Conservation (phyloP, 495 filamentous ascomycete species). For the Xylaria telfairii region DNA sequence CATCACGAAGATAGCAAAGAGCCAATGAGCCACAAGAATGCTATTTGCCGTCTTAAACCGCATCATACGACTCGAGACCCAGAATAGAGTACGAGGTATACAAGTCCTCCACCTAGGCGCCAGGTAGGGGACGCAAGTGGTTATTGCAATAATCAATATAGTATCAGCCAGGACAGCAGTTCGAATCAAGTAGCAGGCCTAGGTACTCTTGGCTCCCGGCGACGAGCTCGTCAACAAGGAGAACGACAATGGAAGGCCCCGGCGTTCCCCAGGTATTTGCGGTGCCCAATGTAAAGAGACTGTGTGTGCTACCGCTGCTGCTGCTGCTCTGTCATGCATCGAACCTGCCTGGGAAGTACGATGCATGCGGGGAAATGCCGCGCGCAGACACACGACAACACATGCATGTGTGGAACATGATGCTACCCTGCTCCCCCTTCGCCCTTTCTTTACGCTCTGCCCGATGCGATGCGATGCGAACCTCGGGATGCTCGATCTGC, state of each 20-base stretch:
- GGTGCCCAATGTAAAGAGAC: neutral
- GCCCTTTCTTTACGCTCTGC: neutral
- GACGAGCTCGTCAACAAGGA: neutral
- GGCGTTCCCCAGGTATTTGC: neutral
- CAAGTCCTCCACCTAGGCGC: neutral
- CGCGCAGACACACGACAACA: slow-evolving; percentile 18
- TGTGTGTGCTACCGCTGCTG: neutral
- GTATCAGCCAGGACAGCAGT: neutral
- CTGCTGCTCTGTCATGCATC: slow-evolving; percentile 12
- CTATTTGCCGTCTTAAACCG: neutral
- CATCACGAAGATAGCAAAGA: neutral
- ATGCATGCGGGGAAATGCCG: slow-evolving; percentile 22
- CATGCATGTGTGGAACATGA: slow-evolving; percentile 19
- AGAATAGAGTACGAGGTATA: neutral
- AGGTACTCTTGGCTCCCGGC: neutral
- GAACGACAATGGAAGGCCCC: neutral
- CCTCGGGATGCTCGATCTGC: slow-evolving; percentile 13
- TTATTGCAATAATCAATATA: neutral
- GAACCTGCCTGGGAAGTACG: neutral
- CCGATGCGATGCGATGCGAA: neutral
- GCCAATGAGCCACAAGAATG: neutral
- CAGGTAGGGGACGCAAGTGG: neutral
- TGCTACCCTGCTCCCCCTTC: slow-evolving; percentile 1
- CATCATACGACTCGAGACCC: slow-evolving; percentile 2
- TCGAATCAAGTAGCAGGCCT: neutral